Evolutionary conservation across 2,329 filamentous ascomycete species (phyloP), one percentile per base, ranked within the genome.

Genomic region (Aschersonia sp.): DNA sequence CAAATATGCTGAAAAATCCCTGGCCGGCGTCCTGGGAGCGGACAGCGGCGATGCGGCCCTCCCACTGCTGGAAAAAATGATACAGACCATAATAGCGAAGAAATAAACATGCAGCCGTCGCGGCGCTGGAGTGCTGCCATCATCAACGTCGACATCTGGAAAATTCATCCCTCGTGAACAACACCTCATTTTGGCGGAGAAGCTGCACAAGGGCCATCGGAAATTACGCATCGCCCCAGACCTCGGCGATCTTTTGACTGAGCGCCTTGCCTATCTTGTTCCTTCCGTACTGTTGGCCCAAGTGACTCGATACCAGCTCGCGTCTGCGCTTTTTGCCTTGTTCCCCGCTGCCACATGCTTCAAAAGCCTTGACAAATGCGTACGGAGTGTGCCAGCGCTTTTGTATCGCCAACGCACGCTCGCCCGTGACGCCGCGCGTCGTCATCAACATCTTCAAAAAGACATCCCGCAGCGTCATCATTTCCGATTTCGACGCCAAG

Each of bases 361-460:
- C 75, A 56, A 78, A 89, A 0, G 84, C 85, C 56, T 81, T 76
- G n/a, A 86, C 67, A 46, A 92, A 77, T 1, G 78, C 77, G 50
- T 75, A 70, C 0, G 86, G 86, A 2, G 85, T 91, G 53, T 73
- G 77, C 84, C 85, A 92, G n/a, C 72, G 67, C 54, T 78, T 80
- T 58, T 91, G 85, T 9, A 92, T 87, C 63, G 87, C 85, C 4
- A 89, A 63, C 0, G 86, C 86, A 56, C 85, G 86, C 55, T 89
- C 85, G 3, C 82, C 84, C 1, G 83, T 85, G 9, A 92, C 70
- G 1, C 84, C 84, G 48, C 75, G 75, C 2, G 77, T 86, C 52
- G 83, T 87, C 85, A 92, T 89, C 45, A 92, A 72, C 85, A 92
- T 91, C 63, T 89, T 89, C 30, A 92, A 66, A 55, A 78, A 91